Evolutionary conservation across 2,329 filamentous ascomycete genomes (phyloP).

Genomic region (Penicillium hesseltinei): DNA sequence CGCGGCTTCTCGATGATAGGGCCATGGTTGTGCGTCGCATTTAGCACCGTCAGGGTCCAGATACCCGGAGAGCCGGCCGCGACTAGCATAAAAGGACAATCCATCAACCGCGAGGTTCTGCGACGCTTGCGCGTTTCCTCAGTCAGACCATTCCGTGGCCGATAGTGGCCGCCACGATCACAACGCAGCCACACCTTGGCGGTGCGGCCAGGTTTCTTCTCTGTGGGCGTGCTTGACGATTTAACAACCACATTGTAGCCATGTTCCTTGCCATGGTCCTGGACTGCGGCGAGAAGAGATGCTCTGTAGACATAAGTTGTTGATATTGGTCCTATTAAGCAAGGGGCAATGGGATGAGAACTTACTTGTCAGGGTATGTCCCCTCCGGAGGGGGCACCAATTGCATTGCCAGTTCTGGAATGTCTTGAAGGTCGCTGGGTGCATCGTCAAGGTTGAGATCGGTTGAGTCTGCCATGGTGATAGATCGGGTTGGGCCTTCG

Average conservation of each 20-base stretch:
- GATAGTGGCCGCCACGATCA: conserved; percentile 46
- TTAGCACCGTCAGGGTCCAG: conserved; percentile 44
- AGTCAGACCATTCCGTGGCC: conserved; percentile 45
- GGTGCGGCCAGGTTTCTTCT: conserved; percentile 46
- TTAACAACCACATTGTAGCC: conserved; percentile 48
- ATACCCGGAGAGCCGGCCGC: conserved; percentile 45
- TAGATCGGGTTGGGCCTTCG: conserved; percentile 17
- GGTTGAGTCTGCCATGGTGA: conserved; percentile 41
- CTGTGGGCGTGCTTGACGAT: conserved; percentile 46
- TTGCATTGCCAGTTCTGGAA: conserved; percentile 45
- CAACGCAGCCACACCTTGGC: conserved; percentile 47
- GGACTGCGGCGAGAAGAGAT: conserved; percentile 41
- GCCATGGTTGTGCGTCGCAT: conserved; percentile 45
- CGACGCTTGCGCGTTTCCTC: conserved; percentile 47
- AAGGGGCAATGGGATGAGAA: conserved; percentile 1
- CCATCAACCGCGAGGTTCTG: conserved; percentile 45
- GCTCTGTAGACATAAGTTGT: conserved; percentile 24
- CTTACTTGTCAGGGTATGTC: conserved; percentile 46
- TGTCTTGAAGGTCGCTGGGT: conserved; percentile 47
- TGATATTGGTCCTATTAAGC: conserved; percentile 1
- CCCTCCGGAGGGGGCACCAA: conserved; percentile 43
- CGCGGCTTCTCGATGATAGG: conserved; percentile 43
- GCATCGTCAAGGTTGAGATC: conserved; percentile 45
- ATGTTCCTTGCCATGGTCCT: conserved; percentile 43
- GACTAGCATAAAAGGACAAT: conserved; percentile 47